Conservation (phyloP, 768 basidiomycete genomes). For the Mycena albidolilacea region DNA sequence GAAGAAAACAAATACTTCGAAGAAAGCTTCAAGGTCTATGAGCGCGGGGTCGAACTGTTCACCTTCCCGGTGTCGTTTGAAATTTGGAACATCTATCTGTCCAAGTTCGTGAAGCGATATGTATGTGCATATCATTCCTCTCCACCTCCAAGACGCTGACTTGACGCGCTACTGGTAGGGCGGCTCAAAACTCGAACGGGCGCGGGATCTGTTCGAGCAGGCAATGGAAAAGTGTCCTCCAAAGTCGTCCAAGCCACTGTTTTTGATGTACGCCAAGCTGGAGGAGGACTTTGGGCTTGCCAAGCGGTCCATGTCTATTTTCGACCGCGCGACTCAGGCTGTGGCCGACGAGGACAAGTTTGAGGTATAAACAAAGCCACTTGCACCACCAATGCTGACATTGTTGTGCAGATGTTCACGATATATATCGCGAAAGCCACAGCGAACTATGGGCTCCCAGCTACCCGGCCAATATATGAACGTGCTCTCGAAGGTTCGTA, state of each 20-base stretch:
- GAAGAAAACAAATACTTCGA: slow-evolving; percentile 99
- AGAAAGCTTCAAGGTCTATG: slow-evolving; percentile 99
- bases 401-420: slow-evolving; percentile 83
- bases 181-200: slow-evolving; percentile 93
- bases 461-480: slow-evolving; percentile 97
- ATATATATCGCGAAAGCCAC: slow-evolving; percentile 98
- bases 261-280: slow-evolving; percentile 95
- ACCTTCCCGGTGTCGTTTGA: slow-evolving; percentile 99
- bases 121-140: slow-evolving; percentile 61
- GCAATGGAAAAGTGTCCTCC: slow-evolving; percentile 96
- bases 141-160: slow-evolving; percentile 3
- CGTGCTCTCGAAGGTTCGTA: slow-evolving; percentile 83
- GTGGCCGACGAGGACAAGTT: slow-evolving; percentile 95
- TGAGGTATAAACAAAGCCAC: slow-evolving; percentile 69
- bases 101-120: slow-evolving; percentile 97
- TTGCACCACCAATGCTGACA: neutral
- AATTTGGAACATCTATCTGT: slow-evolving; percentile 98
- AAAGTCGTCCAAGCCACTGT: slow-evolving; percentile 95
- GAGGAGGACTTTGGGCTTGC: slow-evolving; percentile 97
- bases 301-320: slow-evolving; percentile 96
- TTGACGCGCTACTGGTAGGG: slow-evolving; percentile 63
- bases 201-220: slow-evolving; percentile 98
- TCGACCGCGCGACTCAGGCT: slow-evolving; percentile 91
- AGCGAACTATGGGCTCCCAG: slow-evolving; percentile 94
- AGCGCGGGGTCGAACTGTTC: slow-evolving; percentile 96